Evolutionary conservation across 768 basidiomycete genomes (phyloP).

Genomic region (Rhodosporidiobolus sp.): DNA sequence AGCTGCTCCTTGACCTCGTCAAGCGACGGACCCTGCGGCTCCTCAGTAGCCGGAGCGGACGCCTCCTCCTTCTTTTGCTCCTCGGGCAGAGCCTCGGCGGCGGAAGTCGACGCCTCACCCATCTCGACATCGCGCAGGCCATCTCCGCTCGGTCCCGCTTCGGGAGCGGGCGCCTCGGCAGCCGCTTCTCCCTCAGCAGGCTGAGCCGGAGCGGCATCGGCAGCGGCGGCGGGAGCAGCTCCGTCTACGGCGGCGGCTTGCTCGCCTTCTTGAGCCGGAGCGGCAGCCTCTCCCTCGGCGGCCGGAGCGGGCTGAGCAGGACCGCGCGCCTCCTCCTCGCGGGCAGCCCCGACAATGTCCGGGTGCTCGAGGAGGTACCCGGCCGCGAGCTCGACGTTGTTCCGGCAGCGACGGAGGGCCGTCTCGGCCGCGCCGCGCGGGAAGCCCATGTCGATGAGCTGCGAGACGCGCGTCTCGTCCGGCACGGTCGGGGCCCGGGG

Average conservation of each 20-base stretch:
- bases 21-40: conserved; percentile 6
- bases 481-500: conserved; percentile 53
- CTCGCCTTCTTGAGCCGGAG: conserved; percentile 16
- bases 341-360: conserved; percentile 57
- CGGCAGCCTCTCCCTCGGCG: conserved; percentile 30
- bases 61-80: neutral
- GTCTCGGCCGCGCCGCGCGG: conserved; percentile 78
- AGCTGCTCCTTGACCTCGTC: conserved; percentile 53
- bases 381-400: conserved; percentile 83
- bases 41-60: neutral
- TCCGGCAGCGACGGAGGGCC: conserved; percentile 76
- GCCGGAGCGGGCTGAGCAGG: conserved; percentile 34
- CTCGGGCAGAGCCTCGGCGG: neutral
- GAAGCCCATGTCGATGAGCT: conserved; percentile 96
- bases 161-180: neutral
- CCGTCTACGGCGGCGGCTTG: neutral
- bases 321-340: conserved; percentile 20
- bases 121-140: conserved; percentile 44
- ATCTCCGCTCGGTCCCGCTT: conserved; percentile 38
- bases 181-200: conserved; percentile 3
- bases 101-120: conserved; percentile 5
- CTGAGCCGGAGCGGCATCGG: neutral
- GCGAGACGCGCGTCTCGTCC: conserved; percentile 73
- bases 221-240: conserved; percentile 33
- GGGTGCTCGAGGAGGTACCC: conserved; percentile 81